Base-by-base conservation (phyloP, 768 basidiomycete species). In the Ephemerocybe angulata region DNA sequence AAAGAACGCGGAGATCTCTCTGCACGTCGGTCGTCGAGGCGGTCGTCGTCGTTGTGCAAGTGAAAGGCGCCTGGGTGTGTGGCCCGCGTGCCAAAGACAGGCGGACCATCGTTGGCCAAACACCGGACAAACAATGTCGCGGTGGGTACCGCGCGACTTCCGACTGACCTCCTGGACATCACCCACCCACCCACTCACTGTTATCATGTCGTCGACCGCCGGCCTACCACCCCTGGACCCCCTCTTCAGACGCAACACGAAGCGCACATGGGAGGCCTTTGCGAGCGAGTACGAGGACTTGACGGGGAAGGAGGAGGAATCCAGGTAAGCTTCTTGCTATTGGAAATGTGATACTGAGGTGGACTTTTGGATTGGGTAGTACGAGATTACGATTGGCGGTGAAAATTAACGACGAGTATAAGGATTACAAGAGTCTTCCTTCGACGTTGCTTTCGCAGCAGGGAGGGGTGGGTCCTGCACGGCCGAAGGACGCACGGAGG, bases 351-450 rank as follows among this genome's bases (percentile, higher is more conserved):
- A 35, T 35, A 8, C 33, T 17, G 33, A 17, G 38, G 10, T 17
- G 21, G 33, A 17, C 38, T 41, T 17, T 17, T 41, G 38, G 6
- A 13, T 13, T 41, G 38, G 6, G 21, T 41, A 90, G 91, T 62
- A 75, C 85, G n/a, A 80, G 87, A 35, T 68, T 92, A 44, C 82
- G 86, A 31, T 69, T 97, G 31, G 78, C 92, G 2, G 83, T 90
- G 46, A 97, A 97, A 76, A 87, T 98, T 28, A 79, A 85, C 30
- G 85, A 92, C 65, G 96, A 98, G 73, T 99, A 94, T 69, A 80
- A 81, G 44, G 85, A 97, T 67, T 90, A 80, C 66, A 91, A 88
- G 66, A 83, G 87, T 27, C 83, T 98, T 2, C 96, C 96, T 0
- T 70, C 90, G 3, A 83, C 89, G 1, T 73, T 98, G 30, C 72